Percentiles rank a stretch among this genome's conserved stretches.
phyloP scores from a whole-genome alignment of 306 rosid species.

The Arachis stenosperma region DNA sequence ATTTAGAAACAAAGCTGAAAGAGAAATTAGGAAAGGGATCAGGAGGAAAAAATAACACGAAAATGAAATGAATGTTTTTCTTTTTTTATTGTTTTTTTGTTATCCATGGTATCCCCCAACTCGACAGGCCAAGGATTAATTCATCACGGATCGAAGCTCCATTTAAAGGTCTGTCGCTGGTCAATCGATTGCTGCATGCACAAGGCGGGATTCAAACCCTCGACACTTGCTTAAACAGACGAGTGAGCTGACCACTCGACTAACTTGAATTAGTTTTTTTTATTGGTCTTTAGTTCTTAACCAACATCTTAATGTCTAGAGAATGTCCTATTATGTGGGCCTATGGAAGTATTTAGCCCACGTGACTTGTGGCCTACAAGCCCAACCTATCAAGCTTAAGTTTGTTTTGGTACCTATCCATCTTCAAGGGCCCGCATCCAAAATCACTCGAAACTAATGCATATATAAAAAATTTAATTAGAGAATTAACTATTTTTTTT shows the following conservation, averaged over 20 bases:
- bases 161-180: too few species aligned
- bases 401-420: not conserved
- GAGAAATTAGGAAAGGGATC: not conserved
- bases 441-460: not conserved
- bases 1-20: not conserved
- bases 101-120: too few species aligned
- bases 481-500: too few species aligned
- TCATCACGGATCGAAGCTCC: too few species aligned
- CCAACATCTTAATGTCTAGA: not conserved
- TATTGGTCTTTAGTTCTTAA: not conserved
- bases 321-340: slow-evolving; percentile 38
- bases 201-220: too few species aligned
- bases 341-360: slow-evolving; percentile 35
- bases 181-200: too few species aligned
- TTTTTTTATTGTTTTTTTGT: too few species aligned
- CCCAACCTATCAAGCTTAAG: not conserved
- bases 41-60: not conserved
- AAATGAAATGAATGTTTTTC: slow-evolving; percentile 18
- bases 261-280: too few species aligned
- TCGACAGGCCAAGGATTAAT: too few species aligned
- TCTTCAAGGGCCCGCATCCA: not conserved
- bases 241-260: too few species aligned
- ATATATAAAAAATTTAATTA: too few species aligned
- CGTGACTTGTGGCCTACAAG: slow-evolving; percentile 38
- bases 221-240: too few species aligned